Evolutionary conservation across 208 protist genomes (phyloP).

Genomic region (Trichomonas vaginalis): DNA sequence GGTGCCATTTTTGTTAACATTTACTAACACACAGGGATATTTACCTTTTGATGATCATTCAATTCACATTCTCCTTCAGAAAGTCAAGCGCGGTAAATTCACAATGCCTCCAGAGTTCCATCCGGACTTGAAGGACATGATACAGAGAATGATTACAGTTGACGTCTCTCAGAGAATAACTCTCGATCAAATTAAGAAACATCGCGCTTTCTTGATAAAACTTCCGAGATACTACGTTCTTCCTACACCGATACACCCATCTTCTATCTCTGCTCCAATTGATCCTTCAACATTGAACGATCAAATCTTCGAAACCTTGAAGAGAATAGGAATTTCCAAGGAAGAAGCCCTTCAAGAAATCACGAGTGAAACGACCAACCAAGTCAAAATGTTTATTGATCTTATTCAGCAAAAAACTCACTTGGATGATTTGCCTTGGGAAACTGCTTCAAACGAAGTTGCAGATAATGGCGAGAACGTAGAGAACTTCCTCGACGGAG

Average conservation of each 20-base stretch:
- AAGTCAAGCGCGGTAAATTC: not conserved
- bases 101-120: not conserved
- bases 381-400: no score
- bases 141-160: not conserved
- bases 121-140: not conserved
- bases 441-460: no score
- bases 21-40: slow-evolving; percentile 13
- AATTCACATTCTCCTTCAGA: not conserved
- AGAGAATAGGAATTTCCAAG: no score
- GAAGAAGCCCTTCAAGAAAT: no score
- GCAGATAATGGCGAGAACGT: no score
- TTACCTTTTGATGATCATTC: not conserved
- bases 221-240: not conserved
- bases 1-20: no score
- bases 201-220: not conserved
- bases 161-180: not conserved
- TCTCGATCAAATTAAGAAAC: not conserved
- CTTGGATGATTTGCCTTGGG: no score
- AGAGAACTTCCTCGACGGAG: no score
- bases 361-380: no score
- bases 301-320: not conserved
- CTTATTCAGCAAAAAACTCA: no score
- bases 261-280: not conserved
- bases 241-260: not conserved
- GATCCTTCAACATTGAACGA: not conserved